Conservation (phyloP, 768 basidiomycete genomes). For the Crassisporium funariophilum region DNA sequence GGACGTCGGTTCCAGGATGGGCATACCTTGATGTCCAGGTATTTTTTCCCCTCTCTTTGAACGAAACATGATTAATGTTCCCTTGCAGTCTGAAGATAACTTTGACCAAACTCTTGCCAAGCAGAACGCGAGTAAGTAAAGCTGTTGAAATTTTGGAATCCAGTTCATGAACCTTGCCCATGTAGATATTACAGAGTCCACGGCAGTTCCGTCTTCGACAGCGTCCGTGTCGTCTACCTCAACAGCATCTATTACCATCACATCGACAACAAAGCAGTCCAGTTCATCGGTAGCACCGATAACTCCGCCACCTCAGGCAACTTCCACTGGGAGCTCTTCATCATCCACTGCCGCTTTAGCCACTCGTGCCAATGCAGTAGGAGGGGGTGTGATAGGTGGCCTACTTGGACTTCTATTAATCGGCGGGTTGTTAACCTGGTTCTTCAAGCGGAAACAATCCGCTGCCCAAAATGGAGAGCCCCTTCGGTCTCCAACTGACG, state of each 20-base stretch:
- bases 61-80: neutral
- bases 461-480: slow-evolving; percentile 16
- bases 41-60: neutral
- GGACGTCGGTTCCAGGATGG: slow-evolving; percentile 59
- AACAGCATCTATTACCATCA: no score
- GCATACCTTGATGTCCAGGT: slow-evolving; percentile 59
- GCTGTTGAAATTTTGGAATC: neutral
- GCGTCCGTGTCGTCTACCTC: slow-evolving; percentile 14
- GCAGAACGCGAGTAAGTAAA: slow-evolving; percentile 33
- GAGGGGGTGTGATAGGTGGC: slow-evolving; percentile 50
- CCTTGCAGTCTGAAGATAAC: slow-evolving; percentile 30
- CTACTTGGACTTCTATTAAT: slow-evolving; percentile 38
- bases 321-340: no score
- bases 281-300: no score
- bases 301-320: no score
- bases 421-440: slow-evolving; percentile 29
- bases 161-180: slow-evolving; percentile 1
- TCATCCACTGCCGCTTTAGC: slow-evolving; percentile 11
- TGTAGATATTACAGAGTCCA: slow-evolving; percentile 44
- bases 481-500: slow-evolving; percentile 16
- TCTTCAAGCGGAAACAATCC: slow-evolving; percentile 21
- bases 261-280: no score
- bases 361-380: slow-evolving; percentile 36
- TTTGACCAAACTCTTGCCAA: slow-evolving; percentile 46
- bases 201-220: slow-evolving; percentile 33